Conservation (phyloP, 768 basidiomycete genomes). For the Boletus eberwhitei region DNA sequence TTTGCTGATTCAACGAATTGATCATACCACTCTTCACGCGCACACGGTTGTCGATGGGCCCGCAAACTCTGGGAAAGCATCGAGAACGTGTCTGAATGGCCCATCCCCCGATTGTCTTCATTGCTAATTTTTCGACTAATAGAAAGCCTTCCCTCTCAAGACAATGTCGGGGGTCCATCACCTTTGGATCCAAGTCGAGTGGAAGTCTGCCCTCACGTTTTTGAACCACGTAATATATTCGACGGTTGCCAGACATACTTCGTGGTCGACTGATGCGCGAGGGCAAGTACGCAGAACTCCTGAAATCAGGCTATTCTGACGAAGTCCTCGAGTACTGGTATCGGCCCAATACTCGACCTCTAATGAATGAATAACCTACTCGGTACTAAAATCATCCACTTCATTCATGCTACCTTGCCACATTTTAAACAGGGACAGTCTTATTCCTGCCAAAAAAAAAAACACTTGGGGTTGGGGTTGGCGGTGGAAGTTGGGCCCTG, state of each 20-base stretch:
- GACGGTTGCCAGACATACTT: not conserved
- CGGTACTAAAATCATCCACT: not conserved
- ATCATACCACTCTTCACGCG: too few relatives aligned
- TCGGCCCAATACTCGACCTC: not conserved
- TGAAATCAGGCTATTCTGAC: not conserved
- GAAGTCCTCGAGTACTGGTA: not conserved
- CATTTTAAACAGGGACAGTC: not conserved
- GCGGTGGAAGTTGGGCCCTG: not conserved
- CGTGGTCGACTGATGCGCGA: not conserved
- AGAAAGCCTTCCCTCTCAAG: too few relatives aligned
- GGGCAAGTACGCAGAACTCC: not conserved
- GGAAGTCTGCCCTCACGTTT: not conserved
- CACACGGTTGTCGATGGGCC: too few relatives aligned
- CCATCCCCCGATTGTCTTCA: not conserved
- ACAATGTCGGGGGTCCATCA: too few relatives aligned
- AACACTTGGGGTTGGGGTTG: too few relatives aligned
- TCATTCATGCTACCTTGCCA: not conserved
- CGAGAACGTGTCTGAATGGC: too few relatives aligned
- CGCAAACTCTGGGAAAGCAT: too few relatives aligned
- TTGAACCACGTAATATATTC: not conserved
- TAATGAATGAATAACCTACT: not conserved
- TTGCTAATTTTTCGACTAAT: not conserved
- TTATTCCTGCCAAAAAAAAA: too few relatives aligned
- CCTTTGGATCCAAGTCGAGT: not conserved
- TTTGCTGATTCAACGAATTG: too few relatives aligned